Evolutionary conservation across 2,329 filamentous ascomycete species (phyloP).

Genomic region (Phialocephala subalpina): DNA sequence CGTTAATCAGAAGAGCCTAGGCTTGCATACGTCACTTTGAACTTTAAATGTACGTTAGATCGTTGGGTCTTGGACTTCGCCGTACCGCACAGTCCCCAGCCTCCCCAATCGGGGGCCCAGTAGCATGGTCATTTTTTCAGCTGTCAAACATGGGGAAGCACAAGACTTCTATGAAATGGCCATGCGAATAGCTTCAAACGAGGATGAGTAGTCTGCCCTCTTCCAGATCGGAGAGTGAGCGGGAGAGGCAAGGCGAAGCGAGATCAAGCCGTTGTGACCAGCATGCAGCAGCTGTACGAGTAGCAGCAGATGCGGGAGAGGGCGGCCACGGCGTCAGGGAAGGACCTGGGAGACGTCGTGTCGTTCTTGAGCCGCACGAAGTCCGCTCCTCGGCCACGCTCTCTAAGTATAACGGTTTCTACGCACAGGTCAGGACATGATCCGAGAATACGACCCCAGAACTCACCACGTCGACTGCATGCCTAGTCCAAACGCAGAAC

Average conservation of each 20-base stretch:
- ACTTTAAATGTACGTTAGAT: not conserved
- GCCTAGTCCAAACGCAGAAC: constrained; percentile 14
- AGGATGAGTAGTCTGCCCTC: not conserved
- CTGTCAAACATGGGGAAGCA: not conserved
- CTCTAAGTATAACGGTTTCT: not conserved
- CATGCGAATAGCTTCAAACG: not conserved
- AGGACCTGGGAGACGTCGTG: not conserved
- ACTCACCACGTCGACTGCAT: not conserved
- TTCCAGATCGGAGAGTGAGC: too few relatives aligned
- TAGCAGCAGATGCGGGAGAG: constrained; percentile 1
- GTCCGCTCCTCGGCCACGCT: not conserved
- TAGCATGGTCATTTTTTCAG: not conserved
- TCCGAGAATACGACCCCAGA: not conserved
- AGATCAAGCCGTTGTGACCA: not conserved
- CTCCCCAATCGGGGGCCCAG: not conserved
- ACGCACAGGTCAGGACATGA: constrained; percentile 1
- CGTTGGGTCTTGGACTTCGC: not conserved
- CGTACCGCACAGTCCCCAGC: not conserved
- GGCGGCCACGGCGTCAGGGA: not conserved
- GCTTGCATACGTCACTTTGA: constrained; percentile 6
- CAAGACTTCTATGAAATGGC: not conserved
- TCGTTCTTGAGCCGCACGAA: not conserved
- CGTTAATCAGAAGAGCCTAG: not conserved
- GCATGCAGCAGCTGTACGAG: not conserved
- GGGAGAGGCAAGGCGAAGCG: not conserved